These are phyloP conservation scores for Arthrobotrys musiformis DNA, from an alignment of 2,329 filamentous ascomycete genomes.

Conservation along the genomic window DNA sequence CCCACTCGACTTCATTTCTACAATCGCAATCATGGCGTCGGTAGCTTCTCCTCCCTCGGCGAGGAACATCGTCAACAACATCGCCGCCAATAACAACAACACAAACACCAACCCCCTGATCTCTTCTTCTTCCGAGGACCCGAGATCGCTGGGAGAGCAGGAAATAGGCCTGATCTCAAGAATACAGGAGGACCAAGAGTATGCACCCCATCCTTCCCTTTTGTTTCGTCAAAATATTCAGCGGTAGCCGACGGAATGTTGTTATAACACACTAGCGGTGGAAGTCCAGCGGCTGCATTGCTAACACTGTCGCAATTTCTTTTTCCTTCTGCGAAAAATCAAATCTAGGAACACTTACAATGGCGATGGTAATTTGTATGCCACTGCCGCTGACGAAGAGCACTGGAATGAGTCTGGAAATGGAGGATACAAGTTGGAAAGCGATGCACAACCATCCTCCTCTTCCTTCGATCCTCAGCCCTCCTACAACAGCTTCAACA, in stretches of 20 bases:
- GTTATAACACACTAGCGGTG: not conserved
- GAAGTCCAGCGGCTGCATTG: not conserved
- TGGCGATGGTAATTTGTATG: conserved; percentile 38
- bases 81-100: conserved; percentile 39
- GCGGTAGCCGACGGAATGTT: conserved; percentile 10
- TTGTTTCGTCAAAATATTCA: not conserved
- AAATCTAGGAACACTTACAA: conserved; percentile 47
- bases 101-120: conserved; percentile 42
- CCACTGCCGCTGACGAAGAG: conserved; percentile 29
- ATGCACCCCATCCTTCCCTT: not conserved
- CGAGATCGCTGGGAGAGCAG: conserved; percentile 44
- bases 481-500: not conserved
- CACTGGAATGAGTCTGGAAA: conserved; percentile 39
- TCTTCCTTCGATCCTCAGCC: conserved; percentile 11
- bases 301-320: conserved; percentile 18
- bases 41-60: conserved; percentile 32
- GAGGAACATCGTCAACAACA: conserved; percentile 38
- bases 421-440: conserved; percentile 45
- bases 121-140: conserved; percentile 20
- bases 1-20: not conserved
- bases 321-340: not conserved
- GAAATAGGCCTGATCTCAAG: conserved; percentile 50
- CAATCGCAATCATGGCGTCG: conserved; percentile 27
- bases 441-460: conserved; percentile 7
- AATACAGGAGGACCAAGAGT: conserved; percentile 50